These are phyloP conservation scores for Pleoardoris graminearum DNA, from an alignment of 2,329 filamentous ascomycete genomes.

Conservation along the genomic window DNA sequence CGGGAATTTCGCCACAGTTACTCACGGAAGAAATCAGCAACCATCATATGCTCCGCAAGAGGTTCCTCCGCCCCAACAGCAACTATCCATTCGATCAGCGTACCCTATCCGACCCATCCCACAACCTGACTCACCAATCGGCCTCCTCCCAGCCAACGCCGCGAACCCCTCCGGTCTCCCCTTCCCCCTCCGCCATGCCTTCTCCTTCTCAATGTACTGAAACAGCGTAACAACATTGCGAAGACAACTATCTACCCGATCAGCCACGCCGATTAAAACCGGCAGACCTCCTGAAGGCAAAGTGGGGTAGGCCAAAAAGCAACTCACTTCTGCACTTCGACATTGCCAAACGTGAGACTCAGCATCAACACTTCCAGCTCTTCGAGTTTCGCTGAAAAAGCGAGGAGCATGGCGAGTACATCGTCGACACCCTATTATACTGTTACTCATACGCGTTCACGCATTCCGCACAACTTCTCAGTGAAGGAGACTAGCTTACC, in stretches of 20 bases:
- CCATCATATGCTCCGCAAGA: conserved; percentile 77
- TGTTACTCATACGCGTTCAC: background rate
- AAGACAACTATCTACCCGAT: conserved; percentile 64
- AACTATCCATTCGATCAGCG: conserved; percentile 50
- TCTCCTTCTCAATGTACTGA: conserved; percentile 86
- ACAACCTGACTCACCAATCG: conserved; percentile 59
- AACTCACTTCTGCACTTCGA: conserved; percentile 75
- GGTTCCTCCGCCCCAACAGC: conserved; percentile 86
- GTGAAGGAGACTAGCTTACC: conserved; percentile 53
- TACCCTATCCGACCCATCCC: background rate
- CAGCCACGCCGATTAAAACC: background rate
- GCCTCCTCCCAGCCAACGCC: conserved; percentile 71
- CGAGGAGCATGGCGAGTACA: conserved; percentile 82
- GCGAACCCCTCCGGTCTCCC: conserved; percentile 73
- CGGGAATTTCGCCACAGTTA: conserved; percentile 10
- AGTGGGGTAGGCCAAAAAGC: background rate
- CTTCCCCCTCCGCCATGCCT: conserved; percentile 75
- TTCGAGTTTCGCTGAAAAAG: conserved; percentile 77
- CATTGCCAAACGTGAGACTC: conserved; percentile 92
- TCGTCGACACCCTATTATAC: conserved; percentile 80
- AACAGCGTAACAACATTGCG: conserved; percentile 89
- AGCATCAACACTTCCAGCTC: conserved; percentile 85
- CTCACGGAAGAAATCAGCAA: conserved; percentile 77
- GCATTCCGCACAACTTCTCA: background rate
- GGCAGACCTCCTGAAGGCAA: background rate